These are phyloP conservation scores for Geotrichum ghanense DNA, from an alignment of 805 yeast species.

Conservation along the genomic window DNA sequence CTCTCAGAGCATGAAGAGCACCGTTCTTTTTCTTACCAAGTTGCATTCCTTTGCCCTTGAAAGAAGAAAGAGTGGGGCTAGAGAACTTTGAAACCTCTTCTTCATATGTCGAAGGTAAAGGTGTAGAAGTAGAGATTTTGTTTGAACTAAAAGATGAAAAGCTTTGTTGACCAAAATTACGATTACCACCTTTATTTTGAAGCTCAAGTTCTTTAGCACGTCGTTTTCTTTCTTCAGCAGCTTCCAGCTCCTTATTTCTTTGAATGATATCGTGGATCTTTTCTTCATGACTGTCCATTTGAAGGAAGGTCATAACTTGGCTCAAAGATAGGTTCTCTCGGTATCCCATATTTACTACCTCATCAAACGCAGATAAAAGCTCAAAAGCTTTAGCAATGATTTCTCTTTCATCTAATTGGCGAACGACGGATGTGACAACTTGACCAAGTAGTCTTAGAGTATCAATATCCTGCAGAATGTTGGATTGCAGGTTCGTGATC, in stretches of 20 bases:
- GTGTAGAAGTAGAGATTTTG: neutral
- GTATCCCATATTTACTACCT: slow-evolving; percentile 80
- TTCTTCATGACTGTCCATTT: slow-evolving; percentile 98
- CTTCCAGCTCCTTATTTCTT: slow-evolving; percentile 92
- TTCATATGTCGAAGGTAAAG: slow-evolving; percentile 9
- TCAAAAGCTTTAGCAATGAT: slow-evolving; percentile 79
- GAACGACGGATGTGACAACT: slow-evolving; percentile 62
- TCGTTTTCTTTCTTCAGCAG: slow-evolving; percentile 92
- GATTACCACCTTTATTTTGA: slow-evolving; percentile 33
- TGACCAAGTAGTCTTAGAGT: slow-evolving; percentile 80
- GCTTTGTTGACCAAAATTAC: neutral
- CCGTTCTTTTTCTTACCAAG: slow-evolving; percentile 43
- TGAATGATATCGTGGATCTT: slow-evolving; percentile 96
- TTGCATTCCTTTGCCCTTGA: slow-evolving; percentile 62
- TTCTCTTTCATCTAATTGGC: slow-evolving; percentile 69
- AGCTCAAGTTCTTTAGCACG: slow-evolving; percentile 70
- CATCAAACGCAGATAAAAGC: slow-evolving; percentile 85
- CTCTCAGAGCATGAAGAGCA: slow-evolving; percentile 8
- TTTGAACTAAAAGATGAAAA: neutral
- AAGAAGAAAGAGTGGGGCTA: slow-evolving; percentile 7
- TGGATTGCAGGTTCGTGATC: slow-evolving; percentile 82
- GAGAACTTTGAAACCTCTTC: slow-evolving; percentile 9
- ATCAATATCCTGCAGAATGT: slow-evolving; percentile 87
- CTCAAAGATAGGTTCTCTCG: slow-evolving; percentile 71
- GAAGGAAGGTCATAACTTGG: slow-evolving; percentile 81